phyloP scores from a whole-genome alignment of 176 grass and related monocot genomes.

The Zizania latifolia region DNA sequence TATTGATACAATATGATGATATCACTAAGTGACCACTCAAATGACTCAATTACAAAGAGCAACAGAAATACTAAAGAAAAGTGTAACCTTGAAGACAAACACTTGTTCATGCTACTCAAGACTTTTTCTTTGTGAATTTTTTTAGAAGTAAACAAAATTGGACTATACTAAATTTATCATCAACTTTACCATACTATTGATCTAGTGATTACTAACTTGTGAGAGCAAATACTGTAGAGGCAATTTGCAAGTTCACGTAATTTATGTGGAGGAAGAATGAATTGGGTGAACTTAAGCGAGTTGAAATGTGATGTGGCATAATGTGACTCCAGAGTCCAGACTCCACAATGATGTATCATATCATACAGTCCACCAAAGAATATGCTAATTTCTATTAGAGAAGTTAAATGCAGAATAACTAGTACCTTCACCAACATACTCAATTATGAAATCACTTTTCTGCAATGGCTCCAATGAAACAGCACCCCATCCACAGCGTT shows the following conservation, averaged over 20 bases:
- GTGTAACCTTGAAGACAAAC: neutral
- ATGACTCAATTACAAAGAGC: neutral
- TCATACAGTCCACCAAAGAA: neutral
- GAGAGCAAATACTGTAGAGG: neutral
- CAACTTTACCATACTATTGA: neutral
- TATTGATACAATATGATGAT: neutral
- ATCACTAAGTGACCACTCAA: neutral
- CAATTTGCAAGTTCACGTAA: neutral
- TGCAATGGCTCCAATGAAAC: constrained; percentile 69
- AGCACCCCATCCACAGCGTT: constrained; percentile 95
- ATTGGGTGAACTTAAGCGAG: neutral
- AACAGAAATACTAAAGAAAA: constrained; percentile 14
- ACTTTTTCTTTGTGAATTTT: neutral
- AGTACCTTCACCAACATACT: constrained; percentile 99
- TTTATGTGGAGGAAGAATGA: neutral
- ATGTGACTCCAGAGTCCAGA: too few relatives aligned
- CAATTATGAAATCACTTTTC: constrained; percentile 93
- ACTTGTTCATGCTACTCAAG: neutral
- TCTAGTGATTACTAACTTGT: neutral
- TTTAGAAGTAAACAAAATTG: neutral
- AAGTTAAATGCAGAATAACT: constrained; percentile 9
- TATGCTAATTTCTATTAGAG: constrained; percentile 16
- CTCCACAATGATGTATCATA: neutral
- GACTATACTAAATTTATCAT: neutral
- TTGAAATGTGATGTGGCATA: neutral